These are phyloP conservation scores for Chrysochromulina tobinii DNA, from an alignment of 78 protist genomes.

Conservation along the genomic window DNA sequence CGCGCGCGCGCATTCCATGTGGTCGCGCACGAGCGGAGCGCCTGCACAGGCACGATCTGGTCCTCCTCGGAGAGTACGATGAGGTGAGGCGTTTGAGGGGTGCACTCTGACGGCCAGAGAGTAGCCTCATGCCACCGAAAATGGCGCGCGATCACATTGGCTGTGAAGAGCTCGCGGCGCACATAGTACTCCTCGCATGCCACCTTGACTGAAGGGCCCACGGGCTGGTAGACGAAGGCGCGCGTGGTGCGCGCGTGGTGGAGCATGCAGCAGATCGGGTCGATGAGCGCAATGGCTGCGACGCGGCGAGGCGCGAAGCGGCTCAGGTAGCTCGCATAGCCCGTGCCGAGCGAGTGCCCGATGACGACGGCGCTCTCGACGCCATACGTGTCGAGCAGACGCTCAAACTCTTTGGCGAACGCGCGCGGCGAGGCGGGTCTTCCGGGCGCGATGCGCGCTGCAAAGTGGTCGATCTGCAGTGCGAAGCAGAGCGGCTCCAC, in stretches of 20 bases:
- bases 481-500: too few relatives aligned
- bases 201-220: background rate
- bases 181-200: background rate
- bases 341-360: conserved; percentile 5
- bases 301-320: background rate
- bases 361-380: background rate
- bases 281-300: background rate
- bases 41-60: too few relatives aligned
- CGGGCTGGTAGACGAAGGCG: background rate
- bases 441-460: too few relatives aligned
- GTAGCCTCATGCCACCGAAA: background rate
- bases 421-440: too few relatives aligned
- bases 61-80: too few relatives aligned
- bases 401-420: too few relatives aligned
- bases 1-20: too few relatives aligned
- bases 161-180: background rate
- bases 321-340: background rate
- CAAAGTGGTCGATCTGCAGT: too few relatives aligned
- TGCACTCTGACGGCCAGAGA: too few relatives aligned
- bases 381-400: background rate
- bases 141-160: background rate
- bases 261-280: background rate
- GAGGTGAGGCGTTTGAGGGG: too few relatives aligned
- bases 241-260: background rate
- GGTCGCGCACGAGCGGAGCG: too few relatives aligned